Evolutionary conservation across 2,329 filamentous ascomycete genomes (phyloP), one percentile per base, ranked within the genome.

Genomic region (Paraphaeosphaeria minitans): DNA sequence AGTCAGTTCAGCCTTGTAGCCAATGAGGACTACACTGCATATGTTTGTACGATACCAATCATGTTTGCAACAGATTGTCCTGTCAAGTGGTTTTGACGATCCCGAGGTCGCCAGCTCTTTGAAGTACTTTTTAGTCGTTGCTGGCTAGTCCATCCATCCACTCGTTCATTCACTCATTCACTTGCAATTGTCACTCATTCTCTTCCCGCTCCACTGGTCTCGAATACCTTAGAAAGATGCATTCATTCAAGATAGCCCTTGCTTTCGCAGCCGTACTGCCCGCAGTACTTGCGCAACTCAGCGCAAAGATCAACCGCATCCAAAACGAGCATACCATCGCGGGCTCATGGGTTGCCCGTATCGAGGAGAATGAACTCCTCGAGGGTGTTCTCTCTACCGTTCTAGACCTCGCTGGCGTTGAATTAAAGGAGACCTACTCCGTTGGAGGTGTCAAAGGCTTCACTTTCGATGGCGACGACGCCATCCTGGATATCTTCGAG

Each of bases 311-410:
- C 47, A 50, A 50, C 5, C 47, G 47, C 29, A 27, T 50, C 13
- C 47, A 50, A n/a, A 50, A n/a, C 22, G 47, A 31, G 29, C 9
- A 50, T 16, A 50, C 47, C 47, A 50, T 50, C 47, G 9, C 47
- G 4, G 47, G 47, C 29, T 35, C 29, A 22, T 50, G 47, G 47
- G 22, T 50, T 50, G 47, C 47, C n/a, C 47, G 47, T 33, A 35
- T 50, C 29, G 47, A 50, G 29, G 47, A 50, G 19, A 33, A 50
- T 21, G 47, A 33, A 22, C 24, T 50, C 21, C 47, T 50, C 9
- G 47, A 50, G 6, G 47, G 4, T 16, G 47, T 50, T 13, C 29
- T 50, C 16, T 50, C 47, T 22, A 33, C 47, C n/a, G 47, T 50
- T 4, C 47, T 50, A 22, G 47, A 50, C 2, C 16, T 19, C 47